phyloP scores from a whole-genome alignment of 495 filamentous ascomycete species.

The Chaetomium cochliodes region DNA sequence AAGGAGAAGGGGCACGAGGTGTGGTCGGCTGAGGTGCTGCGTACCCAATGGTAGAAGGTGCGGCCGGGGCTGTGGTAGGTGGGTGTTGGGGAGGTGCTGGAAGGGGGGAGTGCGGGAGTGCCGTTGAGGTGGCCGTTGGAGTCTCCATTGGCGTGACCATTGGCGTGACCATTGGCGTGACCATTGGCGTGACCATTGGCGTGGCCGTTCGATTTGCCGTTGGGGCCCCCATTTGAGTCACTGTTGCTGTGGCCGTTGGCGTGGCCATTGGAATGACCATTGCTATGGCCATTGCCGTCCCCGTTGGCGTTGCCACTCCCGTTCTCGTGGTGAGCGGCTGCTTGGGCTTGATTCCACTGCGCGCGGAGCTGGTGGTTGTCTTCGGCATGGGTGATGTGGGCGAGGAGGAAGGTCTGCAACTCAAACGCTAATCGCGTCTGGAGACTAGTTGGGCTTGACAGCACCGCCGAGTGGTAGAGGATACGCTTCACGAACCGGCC shows the following conservation, averaged over 20 bases:
- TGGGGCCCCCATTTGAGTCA: too few relatives aligned
- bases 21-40: background rate
- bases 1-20: background rate
- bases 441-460: background rate
- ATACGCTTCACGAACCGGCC: background rate
- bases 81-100: background rate
- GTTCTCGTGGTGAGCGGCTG: background rate
- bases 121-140: background rate
- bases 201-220: too few relatives aligned
- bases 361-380: background rate
- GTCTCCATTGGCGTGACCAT: too few relatives aligned
- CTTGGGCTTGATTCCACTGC: background rate
- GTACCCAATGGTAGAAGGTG: background rate
- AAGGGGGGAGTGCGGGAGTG: background rate
- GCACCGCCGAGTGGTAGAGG: background rate
- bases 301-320: too few relatives aligned
- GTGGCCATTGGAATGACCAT: too few relatives aligned
- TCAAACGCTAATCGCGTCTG: background rate
- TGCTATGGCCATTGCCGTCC: too few relatives aligned
- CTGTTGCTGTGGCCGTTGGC: background rate
- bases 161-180: too few relatives aligned
- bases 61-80: background rate
- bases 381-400: background rate
- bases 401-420: conserved; percentile 1
- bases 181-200: too few relatives aligned